A percentile compares a stretch with the other conserved stretches of the same genome.
phyloP scores from a whole-genome alignment of 2,329 filamentous ascomycete species.

The Diaporthe nobilis region DNA sequence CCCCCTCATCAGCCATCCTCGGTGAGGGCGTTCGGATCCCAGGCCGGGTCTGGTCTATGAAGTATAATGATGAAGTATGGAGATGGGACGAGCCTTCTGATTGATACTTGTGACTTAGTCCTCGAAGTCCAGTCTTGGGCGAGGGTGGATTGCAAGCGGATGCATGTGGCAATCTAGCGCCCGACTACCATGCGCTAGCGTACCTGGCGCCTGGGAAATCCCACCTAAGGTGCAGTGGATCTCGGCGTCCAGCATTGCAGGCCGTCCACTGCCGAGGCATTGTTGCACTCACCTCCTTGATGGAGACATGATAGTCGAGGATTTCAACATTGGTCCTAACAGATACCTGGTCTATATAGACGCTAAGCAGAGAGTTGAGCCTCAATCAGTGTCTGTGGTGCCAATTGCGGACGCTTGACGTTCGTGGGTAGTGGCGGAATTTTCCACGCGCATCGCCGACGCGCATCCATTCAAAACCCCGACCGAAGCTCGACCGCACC shows the following conservation, averaged over 20 bases:
- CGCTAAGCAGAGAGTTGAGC: neutral
- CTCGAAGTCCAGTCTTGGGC: neutral
- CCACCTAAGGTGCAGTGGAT: neutral
- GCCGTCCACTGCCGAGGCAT: no score
- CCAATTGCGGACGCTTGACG: slow-evolving; percentile 12
- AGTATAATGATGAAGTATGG: neutral
- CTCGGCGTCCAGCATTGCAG: neutral
- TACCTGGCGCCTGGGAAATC: neutral
- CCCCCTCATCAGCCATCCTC: slow-evolving; percentile 35
- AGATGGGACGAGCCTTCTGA: neutral
- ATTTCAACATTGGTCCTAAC: neutral
- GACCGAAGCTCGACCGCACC: neutral
- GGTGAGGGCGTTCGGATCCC: neutral
- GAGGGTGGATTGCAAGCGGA: neutral
- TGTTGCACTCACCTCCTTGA: neutral
- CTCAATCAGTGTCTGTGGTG: neutral
- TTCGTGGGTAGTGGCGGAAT: slow-evolving; percentile 3
- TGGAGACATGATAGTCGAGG: neutral
- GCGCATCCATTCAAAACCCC: neutral
- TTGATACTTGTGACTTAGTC: neutral
- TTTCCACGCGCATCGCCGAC: slow-evolving; percentile 7
- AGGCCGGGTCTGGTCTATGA: neutral
- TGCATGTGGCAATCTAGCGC: neutral
- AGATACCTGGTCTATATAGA: neutral
- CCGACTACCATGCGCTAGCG: slow-evolving; percentile 26